Evolutionary conservation across 345 rosid species (phyloP).

Genomic region (Cardamine occulta): DNA sequence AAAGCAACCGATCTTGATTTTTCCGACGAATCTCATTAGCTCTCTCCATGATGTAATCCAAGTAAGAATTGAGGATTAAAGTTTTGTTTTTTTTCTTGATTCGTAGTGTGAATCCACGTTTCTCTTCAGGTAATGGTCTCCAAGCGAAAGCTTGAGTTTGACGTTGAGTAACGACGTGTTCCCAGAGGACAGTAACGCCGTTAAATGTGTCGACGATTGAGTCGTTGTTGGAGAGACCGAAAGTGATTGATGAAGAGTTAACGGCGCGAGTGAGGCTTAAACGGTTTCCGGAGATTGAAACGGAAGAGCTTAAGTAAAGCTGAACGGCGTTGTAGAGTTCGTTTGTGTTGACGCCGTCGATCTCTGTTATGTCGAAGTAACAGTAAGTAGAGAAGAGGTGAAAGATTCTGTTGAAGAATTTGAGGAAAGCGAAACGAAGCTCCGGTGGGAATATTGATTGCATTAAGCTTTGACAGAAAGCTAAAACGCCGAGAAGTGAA

Average conservation of each 20-base stretch:
- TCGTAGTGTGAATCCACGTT: slow-evolving; percentile 82
- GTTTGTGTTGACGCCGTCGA: slow-evolving; percentile 97
- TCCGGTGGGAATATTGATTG: slow-evolving; percentile 83
- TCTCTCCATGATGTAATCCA: slow-evolving; percentile 78
- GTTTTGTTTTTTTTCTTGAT: slow-evolving; percentile 71
- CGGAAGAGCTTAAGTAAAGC: slow-evolving; percentile 81
- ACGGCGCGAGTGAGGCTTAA: slow-evolving; percentile 83
- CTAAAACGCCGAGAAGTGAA: slow-evolving; percentile 79
- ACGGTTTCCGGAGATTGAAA: slow-evolving; percentile 76
- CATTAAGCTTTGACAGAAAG: slow-evolving; percentile 78
- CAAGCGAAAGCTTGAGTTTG: slow-evolving; percentile 80
- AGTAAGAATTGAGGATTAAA: slow-evolving; percentile 60
- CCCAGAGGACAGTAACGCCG: slow-evolving; percentile 76
- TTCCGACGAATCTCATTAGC: slow-evolving; percentile 77
- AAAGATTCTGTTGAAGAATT: slow-evolving; percentile 58
- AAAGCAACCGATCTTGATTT: slow-evolving; percentile 73
- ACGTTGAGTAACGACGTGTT: slow-evolving; percentile 83
- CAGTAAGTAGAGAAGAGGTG: slow-evolving; percentile 66
- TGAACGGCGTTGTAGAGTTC: slow-evolving; percentile 99
- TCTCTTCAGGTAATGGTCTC: slow-evolving; percentile 97
- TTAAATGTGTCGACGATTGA: slow-evolving; percentile 64
- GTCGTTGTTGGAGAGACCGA: slow-evolving; percentile 85
- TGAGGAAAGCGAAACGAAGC: slow-evolving; percentile 72
- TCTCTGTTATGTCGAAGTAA: slow-evolving; percentile 92
- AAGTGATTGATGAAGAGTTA: slow-evolving; percentile 87